Evolutionary conservation across 768 basidiomycete genomes (phyloP), one percentile per base, ranked within the genome.

Genomic region (Tulasnella sp.): DNA sequence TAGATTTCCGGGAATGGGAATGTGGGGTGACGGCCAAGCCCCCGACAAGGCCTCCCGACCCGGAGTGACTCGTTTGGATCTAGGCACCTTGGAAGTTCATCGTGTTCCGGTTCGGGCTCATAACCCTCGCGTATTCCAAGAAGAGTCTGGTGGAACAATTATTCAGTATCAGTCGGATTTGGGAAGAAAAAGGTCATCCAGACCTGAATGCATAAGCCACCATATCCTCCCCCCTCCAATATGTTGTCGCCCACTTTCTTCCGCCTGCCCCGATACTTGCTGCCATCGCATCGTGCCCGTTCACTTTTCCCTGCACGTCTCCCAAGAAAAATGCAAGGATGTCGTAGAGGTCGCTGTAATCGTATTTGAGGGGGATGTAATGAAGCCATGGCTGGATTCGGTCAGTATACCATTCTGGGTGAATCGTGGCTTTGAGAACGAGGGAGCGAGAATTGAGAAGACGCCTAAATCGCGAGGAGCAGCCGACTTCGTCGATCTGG

Each of bases 321-420:
- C 93, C 92, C 0, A 90, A 89, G 85, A 94, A 94, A 86, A 95
- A 95, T 0, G 90, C 85, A 71, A 93, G 87, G 4, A 90, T 86
- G 81, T 94, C 94, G 83, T 92, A 89, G 4, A 94, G 84, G 84
- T 94, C 92, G 0, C 88, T 87, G 16, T 92, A 88, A 81, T 92
- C 91, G 0, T 92, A 80, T 80, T 87, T 85, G 79, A 93, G 86
- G 2, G 93, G 93, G 0, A 94, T 87, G 83, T 93, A 94, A 84
- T 93, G 93, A 14, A 93, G 44, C 27, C 36, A 71, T 76, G 74
- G 24, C 10, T 75, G 34, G 76, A 75, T 74, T 52, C 19, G 36
- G 74, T 5, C 5, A 39, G 81, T 85, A 18, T 82, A 91, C 93
- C 93, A 93, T 85, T 93, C 93, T 0, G 92, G 92, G 75, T 84